Percentiles rank a stretch among this genome's conserved stretches.
Conservation (phyloP, 257 asterid species). For the Primulina huaijiensis region DNA sequence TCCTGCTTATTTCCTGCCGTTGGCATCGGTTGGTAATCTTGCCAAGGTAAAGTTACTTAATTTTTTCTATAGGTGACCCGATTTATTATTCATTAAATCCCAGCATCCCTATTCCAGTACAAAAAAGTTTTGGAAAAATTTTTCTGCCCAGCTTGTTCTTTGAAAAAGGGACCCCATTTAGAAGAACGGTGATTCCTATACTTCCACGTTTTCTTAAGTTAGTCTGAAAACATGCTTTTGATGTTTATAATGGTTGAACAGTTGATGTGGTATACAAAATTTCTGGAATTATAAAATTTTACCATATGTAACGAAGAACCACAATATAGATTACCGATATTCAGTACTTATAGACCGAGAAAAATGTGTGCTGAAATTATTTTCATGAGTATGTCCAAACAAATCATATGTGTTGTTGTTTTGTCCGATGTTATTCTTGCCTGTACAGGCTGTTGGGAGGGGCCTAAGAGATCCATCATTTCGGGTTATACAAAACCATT, state of each 20-base stretch:
- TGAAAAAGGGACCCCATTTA: background rate
- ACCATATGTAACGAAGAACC: background rate
- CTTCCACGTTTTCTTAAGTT: background rate
- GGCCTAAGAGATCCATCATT: constrained; percentile 96
- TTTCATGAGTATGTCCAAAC: constrained; percentile 6
- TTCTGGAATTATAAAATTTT: background rate
- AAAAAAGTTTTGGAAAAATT: background rate
- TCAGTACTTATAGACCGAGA: constrained; percentile 1
- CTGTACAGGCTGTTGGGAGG: constrained; percentile 88
- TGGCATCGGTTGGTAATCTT: constrained; percentile 94
- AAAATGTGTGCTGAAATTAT: constrained; percentile 6
- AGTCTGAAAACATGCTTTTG: background rate
- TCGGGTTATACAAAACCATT: constrained; percentile 94
- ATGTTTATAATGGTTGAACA: background rate
- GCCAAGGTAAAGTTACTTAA: constrained; percentile 62
- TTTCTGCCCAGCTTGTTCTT: background rate
- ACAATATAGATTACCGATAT: constrained; percentile 4
- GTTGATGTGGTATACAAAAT: background rate
- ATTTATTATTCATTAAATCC: constrained; percentile 1
- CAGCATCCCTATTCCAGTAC: background rate
- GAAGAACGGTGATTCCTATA: background rate
- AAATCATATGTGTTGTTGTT: constrained; percentile 9
- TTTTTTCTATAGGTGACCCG: constrained; percentile 5
- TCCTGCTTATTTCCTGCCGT: constrained; percentile 83
- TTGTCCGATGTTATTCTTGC: constrained; percentile 15